Evolutionary conservation across 1,284 basidiomycete genomes (phyloP).

Genomic region (Puccinia novopanici): DNA sequence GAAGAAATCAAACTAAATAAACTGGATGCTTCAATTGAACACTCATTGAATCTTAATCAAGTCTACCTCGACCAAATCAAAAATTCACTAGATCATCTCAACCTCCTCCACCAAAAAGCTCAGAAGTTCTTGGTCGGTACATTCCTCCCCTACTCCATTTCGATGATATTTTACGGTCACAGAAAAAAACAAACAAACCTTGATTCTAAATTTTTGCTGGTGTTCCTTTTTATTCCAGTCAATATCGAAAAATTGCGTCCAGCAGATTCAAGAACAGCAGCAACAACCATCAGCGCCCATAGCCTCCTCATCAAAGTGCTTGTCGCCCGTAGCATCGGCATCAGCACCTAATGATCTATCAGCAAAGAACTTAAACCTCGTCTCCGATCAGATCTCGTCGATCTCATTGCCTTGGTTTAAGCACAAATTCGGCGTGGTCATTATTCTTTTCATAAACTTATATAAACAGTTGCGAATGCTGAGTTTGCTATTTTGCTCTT

Average conservation of each 20-base stretch:
- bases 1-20: slow-evolving; percentile 11
- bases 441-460: neutral
- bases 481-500: neutral
- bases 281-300: neutral
- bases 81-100: neutral
- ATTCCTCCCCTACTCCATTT: neutral
- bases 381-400: neutral
- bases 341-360: neutral
- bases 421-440: slow-evolving; percentile 34
- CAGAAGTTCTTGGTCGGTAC: slow-evolving; percentile 13
- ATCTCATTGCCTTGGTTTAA: slow-evolving; percentile 44
- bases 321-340: neutral
- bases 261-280: neutral
- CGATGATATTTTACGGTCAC: too few species aligned
- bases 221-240: neutral
- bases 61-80: slow-evolving; percentile 19
- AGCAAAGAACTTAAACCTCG: slow-evolving; percentile 7
- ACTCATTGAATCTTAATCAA: neutral
- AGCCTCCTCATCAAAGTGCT: neutral
- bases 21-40: neutral
- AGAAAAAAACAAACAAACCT: neutral
- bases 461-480: neutral
- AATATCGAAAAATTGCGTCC: neutral
- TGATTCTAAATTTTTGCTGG: too few species aligned
- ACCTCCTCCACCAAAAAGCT: neutral